Evolutionary conservation across 2,329 filamentous ascomycete genomes (phyloP), one percentile per base, ranked within the genome.

Genomic region (Fusarium odoratissimum): DNA sequence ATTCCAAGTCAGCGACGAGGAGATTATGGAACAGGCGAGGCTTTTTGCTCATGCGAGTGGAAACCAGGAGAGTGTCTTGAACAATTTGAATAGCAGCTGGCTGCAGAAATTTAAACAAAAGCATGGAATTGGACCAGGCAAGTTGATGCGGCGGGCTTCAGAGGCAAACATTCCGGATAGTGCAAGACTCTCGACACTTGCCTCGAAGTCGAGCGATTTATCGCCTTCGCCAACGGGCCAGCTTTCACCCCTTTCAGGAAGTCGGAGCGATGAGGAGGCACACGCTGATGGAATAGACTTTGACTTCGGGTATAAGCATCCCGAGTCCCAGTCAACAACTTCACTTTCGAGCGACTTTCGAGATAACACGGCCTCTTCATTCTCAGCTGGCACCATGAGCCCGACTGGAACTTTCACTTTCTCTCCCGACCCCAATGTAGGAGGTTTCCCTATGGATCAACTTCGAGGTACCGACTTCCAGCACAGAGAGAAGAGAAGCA

Each of bases 91-190:
- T 74, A 86, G 90, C 35, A 91, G 87, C 74, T 98, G 95, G 95
- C 87, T 98, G 38, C 94, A 97, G 78, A 97, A 96, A 80, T 98
- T 98, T 86, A 97, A 98, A 85, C 90, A 94, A 79, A 97, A 95
- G 84, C 92, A 97, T 80, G 91, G 83, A 35, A 83, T 90, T 61
- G 84, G 82, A 21, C 83, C 83, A 21, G 85, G 83, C 21, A 86
- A 84, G 67, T 77, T 90, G 41, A 84, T 86, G 69, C 84, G 90
- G 48, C 83, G 90, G 60, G 89, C 89, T 11, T 91, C 89, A 6
- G 90, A 91, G 79, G 88, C 91, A 41, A 95, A 93, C 79, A 92
- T 95, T 60, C 88, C 91, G 1, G 92, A 93, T 76, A 89, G 87
- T 65, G 88, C 88, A 30, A 87, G 89, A 61, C 83, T 89, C 71